These are phyloP conservation scores for Coniochaeta sp. DNA, from an alignment of 2,329 filamentous ascomycete genomes.

Conservation along the genomic window DNA sequence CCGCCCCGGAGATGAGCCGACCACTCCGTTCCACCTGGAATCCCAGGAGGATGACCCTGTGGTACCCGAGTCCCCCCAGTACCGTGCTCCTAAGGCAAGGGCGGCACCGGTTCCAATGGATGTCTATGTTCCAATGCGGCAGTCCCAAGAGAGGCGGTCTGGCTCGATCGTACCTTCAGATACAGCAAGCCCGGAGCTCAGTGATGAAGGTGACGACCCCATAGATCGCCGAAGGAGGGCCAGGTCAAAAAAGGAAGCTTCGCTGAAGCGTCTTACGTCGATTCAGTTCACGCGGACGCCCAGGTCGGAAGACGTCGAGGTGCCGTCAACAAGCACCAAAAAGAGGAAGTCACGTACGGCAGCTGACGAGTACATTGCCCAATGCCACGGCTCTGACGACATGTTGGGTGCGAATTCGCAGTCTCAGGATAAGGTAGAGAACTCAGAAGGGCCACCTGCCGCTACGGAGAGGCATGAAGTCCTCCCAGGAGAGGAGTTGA, in stretches of 20 bases:
- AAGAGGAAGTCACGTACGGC: constrained; percentile 13
- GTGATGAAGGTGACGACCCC: constrained; percentile 24
- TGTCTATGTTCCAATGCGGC: constrained; percentile 37
- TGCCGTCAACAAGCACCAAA: constrained; percentile 23
- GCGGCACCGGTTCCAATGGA: constrained; percentile 24
- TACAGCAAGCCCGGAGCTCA: constrained; percentile 20
- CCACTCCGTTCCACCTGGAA: constrained; percentile 9
- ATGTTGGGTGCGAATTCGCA: constrained; percentile 14
- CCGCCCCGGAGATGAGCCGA: constrained; percentile 27
- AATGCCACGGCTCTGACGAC: constrained; percentile 11
- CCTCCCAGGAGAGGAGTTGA: constrained; percentile 10
- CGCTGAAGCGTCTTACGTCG: constrained; percentile 30
- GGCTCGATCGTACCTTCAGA: constrained; percentile 10
- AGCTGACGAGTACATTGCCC: constrained; percentile 12
- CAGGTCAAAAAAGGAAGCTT: constrained; percentile 30
- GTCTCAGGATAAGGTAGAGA: constrained; percentile 11
- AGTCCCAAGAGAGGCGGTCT: constrained; percentile 34
- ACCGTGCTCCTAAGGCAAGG: constrained; percentile 2
- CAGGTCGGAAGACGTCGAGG: constrained; percentile 27
- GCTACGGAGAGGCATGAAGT: too few species aligned
- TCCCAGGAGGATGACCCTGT: background rate
- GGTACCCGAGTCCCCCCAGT: background rate
- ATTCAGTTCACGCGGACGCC: constrained; percentile 28
- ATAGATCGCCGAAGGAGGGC: constrained; percentile 29
- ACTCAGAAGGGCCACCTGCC: constrained; percentile 10